Percentiles rank a stretch among this genome's conserved stretches.
These are phyloP conservation scores for Wallacemonas sp. DNA, from an alignment of 208 protist genomes.

Conservation along the genomic window DNA sequence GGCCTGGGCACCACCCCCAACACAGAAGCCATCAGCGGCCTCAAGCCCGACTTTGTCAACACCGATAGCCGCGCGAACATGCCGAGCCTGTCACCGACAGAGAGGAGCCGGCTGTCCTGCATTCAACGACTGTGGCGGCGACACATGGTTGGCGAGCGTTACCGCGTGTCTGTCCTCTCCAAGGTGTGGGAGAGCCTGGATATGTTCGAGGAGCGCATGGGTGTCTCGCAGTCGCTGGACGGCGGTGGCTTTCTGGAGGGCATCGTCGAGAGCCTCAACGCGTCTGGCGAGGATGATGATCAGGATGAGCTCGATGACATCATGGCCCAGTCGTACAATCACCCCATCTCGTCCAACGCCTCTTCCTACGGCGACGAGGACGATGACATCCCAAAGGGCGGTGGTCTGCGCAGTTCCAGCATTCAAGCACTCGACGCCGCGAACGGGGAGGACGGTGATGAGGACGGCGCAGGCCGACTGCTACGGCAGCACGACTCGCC, in stretches of 20 bases:
- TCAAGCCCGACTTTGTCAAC: not conserved
- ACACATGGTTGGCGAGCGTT: conserved; percentile 25
- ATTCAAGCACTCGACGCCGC: not conserved
- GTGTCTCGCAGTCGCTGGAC: conserved; percentile 1
- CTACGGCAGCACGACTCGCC: not conserved
- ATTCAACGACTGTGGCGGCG: conserved; percentile 55
- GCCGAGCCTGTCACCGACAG: not conserved
- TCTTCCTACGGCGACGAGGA: conserved; percentile 15
- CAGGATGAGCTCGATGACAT: conserved; percentile 6
- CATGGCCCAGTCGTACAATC: conserved; percentile 6
- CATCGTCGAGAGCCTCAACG: conserved; percentile 17
- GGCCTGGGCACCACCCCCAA: too few relatives aligned
- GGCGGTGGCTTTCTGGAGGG: conserved; percentile 16
- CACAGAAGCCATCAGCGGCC: too few relatives aligned
- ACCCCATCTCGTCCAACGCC: conserved; percentile 1
- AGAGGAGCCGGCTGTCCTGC: conserved; percentile 17
- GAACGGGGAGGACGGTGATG: not conserved
- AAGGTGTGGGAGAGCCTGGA: conserved; percentile 49
- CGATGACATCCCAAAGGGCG: not conserved
- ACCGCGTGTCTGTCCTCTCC: conserved; percentile 42
- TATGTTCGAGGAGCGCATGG: conserved; percentile 35
- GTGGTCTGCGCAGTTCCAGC: not conserved
- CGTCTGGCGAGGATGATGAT: not conserved
- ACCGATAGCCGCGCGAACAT: not conserved
- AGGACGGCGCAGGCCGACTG: not conserved